Evolutionary conservation across 106 monocot species (phyloP).

Genomic region (Dioscorea zingiberensis): DNA sequence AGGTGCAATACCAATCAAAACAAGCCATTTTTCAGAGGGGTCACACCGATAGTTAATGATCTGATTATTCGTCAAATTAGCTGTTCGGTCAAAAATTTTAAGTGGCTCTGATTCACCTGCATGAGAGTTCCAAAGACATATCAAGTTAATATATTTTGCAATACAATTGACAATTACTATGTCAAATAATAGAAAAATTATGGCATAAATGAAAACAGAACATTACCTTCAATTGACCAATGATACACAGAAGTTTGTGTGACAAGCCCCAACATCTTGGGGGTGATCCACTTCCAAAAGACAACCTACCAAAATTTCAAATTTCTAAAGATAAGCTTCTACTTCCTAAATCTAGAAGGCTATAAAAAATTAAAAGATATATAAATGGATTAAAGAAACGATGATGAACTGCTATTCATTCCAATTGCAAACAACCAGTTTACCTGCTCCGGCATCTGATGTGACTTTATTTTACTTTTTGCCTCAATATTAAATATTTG

Average conservation of each 20-base stretch:
- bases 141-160: neutral
- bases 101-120: constrained; percentile 82
- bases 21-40: constrained; percentile 94
- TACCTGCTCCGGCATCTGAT: constrained; percentile 99
- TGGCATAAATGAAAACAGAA: neutral
- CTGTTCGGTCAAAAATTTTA: constrained; percentile 94
- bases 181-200: neutral
- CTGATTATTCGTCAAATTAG: constrained; percentile 91
- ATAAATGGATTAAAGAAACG: too few species aligned
- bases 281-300: constrained; percentile 98
- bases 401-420: too few species aligned
- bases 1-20: constrained; percentile 95
- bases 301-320: constrained; percentile 53
- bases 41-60: constrained; percentile 97
- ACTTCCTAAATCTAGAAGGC: neutral
- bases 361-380: neutral
- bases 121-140: neutral
- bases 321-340: neutral
- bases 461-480: constrained; percentile 88
- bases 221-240: constrained; percentile 88
- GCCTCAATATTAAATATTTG: constrained; percentile 95
- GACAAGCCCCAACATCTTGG: constrained; percentile 90
- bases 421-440: neutral
- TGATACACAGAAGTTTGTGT: constrained; percentile 95
- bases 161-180: too few species aligned